Percentiles rank a stretch among this genome's conserved stretches.
phyloP scores from a whole-genome alignment of 257 asterid species.

The Solanum phureja region DNA sequence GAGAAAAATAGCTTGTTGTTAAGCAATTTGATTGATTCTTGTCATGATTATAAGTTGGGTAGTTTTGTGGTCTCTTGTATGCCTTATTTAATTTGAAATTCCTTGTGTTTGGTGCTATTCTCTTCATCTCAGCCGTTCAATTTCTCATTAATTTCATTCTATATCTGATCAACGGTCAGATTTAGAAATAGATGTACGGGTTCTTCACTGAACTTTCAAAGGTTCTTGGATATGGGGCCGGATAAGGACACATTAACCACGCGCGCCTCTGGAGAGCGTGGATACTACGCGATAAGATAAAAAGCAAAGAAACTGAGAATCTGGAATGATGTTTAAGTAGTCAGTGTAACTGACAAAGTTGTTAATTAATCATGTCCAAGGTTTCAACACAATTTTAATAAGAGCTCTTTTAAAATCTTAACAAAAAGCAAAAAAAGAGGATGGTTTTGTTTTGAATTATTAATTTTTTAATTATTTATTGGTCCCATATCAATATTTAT shows the following conservation, averaged over 20 bases:
- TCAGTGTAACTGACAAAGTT: conserved; percentile 14
- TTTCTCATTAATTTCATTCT: neutral
- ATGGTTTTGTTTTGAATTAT: neutral
- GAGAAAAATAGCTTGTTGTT: conserved; percentile 1
- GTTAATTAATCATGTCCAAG: conserved; percentile 9
- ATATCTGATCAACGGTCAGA: conserved; percentile 2
- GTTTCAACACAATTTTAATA: neutral
- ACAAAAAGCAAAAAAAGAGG: neutral
- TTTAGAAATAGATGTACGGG: conserved; percentile 7
- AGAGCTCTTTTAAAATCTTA: neutral
- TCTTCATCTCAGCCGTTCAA: conserved; percentile 20
- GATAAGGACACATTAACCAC: conserved; percentile 12
- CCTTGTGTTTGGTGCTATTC: conserved; percentile 14
- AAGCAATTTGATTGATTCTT: conserved; percentile 43
- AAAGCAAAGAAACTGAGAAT: conserved; percentile 12
- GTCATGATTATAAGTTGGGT: conserved; percentile 26
- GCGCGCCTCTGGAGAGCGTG: conserved; percentile 18
- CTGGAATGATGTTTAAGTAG: conserved; percentile 9
- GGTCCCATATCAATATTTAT: neutral
- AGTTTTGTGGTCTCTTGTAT: conserved; percentile 12
- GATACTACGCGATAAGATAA: neutral
- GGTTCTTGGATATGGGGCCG: neutral
- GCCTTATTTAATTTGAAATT: conserved; percentile 22
- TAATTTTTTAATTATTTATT: neutral
- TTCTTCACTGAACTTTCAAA: conserved; percentile 13